phyloP scores from a whole-genome alignment of 495 filamentous ascomycete genomes.

The Penicillium waksmanii region DNA sequence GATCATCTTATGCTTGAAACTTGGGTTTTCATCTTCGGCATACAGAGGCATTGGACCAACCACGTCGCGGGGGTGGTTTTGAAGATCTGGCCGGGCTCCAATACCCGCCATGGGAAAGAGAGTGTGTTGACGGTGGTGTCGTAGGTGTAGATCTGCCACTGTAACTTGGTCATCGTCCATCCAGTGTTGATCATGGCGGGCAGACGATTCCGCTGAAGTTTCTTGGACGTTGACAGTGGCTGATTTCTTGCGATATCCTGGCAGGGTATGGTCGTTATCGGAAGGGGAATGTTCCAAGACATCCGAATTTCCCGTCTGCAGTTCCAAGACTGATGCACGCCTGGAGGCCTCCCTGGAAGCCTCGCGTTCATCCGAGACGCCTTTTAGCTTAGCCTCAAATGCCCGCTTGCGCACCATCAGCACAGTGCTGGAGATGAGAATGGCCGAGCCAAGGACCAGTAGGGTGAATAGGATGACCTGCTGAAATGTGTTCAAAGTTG shows the following conservation, averaged over 20 bases:
- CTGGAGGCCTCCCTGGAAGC: constrained; percentile 22
- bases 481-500: constrained; percentile 76
- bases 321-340: constrained; percentile 14
- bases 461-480: constrained; percentile 74
- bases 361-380: constrained; percentile 54
- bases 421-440: constrained; percentile 46
- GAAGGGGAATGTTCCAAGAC: not conserved
- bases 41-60: constrained; percentile 24
- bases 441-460: constrained; percentile 70
- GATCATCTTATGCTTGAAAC: constrained; percentile 30
- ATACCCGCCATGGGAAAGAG: constrained; percentile 57
- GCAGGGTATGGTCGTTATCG: not conserved
- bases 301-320: constrained; percentile 6
- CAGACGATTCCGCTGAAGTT: constrained; percentile 6
- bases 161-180: constrained; percentile 40
- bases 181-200: constrained; percentile 23
- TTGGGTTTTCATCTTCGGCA: constrained; percentile 17
- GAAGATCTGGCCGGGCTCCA: constrained; percentile 51
- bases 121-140: constrained; percentile 39
- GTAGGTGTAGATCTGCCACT: constrained; percentile 25
- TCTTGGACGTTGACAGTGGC: constrained; percentile 1
- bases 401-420: constrained; percentile 64
- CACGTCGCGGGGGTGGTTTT: constrained; percentile 41
- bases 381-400: constrained; percentile 69
- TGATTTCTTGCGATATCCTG: not conserved